Evolutionary conservation across 129 eudicot genomes (phyloP), one percentile per base, ranked within the genome.

Genomic region (Helichrysum umbraculigerum): DNA sequence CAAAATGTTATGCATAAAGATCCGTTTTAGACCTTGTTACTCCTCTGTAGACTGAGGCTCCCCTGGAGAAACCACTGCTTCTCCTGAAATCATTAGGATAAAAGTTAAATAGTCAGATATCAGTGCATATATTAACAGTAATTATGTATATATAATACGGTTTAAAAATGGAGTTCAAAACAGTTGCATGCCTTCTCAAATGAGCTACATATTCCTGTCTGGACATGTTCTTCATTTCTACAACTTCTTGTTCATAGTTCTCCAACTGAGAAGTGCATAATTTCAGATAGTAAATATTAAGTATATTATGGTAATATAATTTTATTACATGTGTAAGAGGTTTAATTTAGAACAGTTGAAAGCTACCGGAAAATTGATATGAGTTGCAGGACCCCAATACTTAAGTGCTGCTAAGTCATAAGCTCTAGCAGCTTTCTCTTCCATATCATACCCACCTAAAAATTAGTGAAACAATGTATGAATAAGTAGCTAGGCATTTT

Each of bases 61-160:
- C 98, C 82, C 98, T 89, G 7, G 98, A 92, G 79, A 92, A 92
- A 63, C 98, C 98, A 87, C 93, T 92, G 90, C 98, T 92, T 78
- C 88, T 92, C 86, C 98, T 92, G 83, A 47, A 47, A 47, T 47
- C 54, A 47, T 11, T 47, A 14, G 17, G 54, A 47, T 47, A 47
- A 14, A 47, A 47, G 54, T 47, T 47, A 17, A 47, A 4, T 12
- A 0, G 54, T 14, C 54, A 47, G n/a, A 3, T 47, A 12, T 47
- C n/a, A 47, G 3, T 47, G 16, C 54, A 47, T 1, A 12, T 0
- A 44, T 47, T 47, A 47, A 47, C 5, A 47, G 17, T 12, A 47
- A 47, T 25, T 25, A 25, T 47, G 7, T 12, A 47, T 47, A 14
- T 12, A 47, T 12, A 12, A 47, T 16, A 32, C 6, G 22, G 35